Percentiles rank a stretch among this genome's conserved stretches.
Evolutionary conservation across 768 basidiomycete species (phyloP).

Genomic region (Flagelloscypha sp.): DNA sequence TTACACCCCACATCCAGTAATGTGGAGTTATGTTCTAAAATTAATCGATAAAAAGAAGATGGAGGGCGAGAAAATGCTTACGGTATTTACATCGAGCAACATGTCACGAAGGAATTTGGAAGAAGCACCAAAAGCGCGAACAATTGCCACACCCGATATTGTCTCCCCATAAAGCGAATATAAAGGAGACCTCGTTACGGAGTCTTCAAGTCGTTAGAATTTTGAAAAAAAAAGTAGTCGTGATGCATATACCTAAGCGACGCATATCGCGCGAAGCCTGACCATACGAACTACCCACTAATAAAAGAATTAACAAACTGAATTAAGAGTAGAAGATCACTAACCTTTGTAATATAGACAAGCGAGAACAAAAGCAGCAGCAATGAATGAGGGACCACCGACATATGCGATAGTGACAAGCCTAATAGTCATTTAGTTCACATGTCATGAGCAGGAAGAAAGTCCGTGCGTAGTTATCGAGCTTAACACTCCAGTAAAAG

Average conservation of each 20-base stretch:
- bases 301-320: constrained; percentile 2
- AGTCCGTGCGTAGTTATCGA: constrained; percentile 62
- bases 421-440: too few relatives aligned
- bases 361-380: constrained; percentile 49
- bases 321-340: too few relatives aligned
- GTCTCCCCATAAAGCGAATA: constrained; percentile 46
- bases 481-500: constrained; percentile 62
- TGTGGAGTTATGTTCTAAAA: constrained; percentile 62
- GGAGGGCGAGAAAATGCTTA: constrained; percentile 24
- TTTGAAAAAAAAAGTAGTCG: constrained; percentile 1
- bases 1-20: constrained; percentile 93
- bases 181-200: constrained; percentile 39
- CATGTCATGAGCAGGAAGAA: too few relatives aligned
- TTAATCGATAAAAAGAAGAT: constrained; percentile 3
- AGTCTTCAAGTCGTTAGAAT: too few relatives aligned
- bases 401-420: constrained; percentile 68
- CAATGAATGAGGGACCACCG: constrained; percentile 69
- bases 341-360: constrained; percentile 65
- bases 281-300: too few relatives aligned
- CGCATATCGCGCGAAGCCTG: constrained; percentile 87
- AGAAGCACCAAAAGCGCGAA: constrained; percentile 83
- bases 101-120: constrained; percentile 82
- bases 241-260: constrained; percentile 53
- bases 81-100: constrained; percentile 74
- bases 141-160: constrained; percentile 58